phyloP scores from a whole-genome alignment of 1,284 basidiomycete species.

The Boletus subluridellus region DNA sequence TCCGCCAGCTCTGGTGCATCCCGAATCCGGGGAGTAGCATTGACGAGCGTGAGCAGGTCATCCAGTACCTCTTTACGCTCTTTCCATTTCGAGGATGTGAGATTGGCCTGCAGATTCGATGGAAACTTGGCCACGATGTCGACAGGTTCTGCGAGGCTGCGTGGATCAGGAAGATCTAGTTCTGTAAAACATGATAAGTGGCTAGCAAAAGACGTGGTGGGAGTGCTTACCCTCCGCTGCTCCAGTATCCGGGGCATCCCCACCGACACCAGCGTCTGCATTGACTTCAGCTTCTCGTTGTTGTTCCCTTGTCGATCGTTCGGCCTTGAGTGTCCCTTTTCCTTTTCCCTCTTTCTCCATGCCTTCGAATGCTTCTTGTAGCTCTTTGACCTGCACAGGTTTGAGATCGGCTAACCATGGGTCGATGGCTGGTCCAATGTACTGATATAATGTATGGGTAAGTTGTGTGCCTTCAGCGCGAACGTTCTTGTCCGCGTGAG shows the following conservation, averaged over 20 bases:
- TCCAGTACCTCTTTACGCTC: slow-evolving; percentile 93
- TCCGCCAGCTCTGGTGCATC: slow-evolving; percentile 74
- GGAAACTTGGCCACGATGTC: slow-evolving; percentile 78
- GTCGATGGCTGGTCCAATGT: slow-evolving; percentile 84
- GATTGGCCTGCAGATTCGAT: slow-evolving; percentile 64
- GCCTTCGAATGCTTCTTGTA: slow-evolving; percentile 86
- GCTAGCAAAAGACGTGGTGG: slow-evolving; percentile 12
- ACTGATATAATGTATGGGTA: slow-evolving; percentile 79
- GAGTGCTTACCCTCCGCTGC: slow-evolving; percentile 26
- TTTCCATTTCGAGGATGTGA: slow-evolving; percentile 96
- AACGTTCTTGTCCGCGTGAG: slow-evolving; percentile 94
- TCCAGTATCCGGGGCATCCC: slow-evolving; percentile 37
- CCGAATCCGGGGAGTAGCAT: slow-evolving; percentile 72
- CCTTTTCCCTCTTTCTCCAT: slow-evolving; percentile 83
- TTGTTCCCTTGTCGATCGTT: slow-evolving; percentile 75
- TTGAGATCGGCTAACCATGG: slow-evolving; percentile 91
- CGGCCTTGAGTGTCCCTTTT: slow-evolving; percentile 76
- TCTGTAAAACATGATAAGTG: slow-evolving; percentile 33
- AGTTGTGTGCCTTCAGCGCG: slow-evolving; percentile 87
- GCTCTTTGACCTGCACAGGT: slow-evolving; percentile 96
- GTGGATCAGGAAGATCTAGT: slow-evolving; percentile 66
- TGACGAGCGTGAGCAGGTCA: slow-evolving; percentile 73
- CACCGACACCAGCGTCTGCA: slow-evolving; percentile 41
- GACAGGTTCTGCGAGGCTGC: slow-evolving; percentile 80
- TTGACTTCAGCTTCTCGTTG: slow-evolving; percentile 70